Percentiles rank a stretch among this genome's conserved stretches.
Evolutionary conservation across 2,329 filamentous ascomycete genomes (phyloP).

Genomic region (Teratosphaeria destructans): DNA sequence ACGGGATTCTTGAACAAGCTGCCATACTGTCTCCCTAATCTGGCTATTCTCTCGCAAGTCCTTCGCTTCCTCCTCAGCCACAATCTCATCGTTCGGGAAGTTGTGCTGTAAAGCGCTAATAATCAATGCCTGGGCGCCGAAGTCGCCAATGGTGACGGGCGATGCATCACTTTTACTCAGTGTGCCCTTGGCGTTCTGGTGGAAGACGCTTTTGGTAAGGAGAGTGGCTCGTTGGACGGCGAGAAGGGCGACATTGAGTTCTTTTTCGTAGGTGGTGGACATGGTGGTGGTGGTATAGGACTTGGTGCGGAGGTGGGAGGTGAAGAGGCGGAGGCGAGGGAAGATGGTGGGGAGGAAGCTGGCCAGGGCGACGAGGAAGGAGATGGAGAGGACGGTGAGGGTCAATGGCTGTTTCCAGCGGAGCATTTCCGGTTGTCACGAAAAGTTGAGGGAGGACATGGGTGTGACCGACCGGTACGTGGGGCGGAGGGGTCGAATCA

Average conservation of each 20-base stretch:
- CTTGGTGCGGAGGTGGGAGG: constrained; percentile 2
- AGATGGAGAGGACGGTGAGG: constrained; percentile 5
- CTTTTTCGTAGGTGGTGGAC: constrained; percentile 54
- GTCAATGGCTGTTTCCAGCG: constrained; percentile 3
- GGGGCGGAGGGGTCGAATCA: background rate
- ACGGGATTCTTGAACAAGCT: constrained; percentile 62
- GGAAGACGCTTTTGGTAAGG: constrained; percentile 66
- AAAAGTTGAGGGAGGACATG: background rate
- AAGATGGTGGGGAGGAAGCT: constrained; percentile 31
- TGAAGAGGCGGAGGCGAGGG: constrained; percentile 18
- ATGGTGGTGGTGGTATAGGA: constrained; percentile 23
- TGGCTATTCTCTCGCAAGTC: constrained; percentile 61
- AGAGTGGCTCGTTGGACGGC: constrained; percentile 76
- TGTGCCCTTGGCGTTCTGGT: constrained; percentile 89
- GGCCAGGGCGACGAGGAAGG: constrained; percentile 32
- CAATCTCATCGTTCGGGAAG: constrained; percentile 84
- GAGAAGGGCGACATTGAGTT: constrained; percentile 74
- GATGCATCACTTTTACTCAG: constrained; percentile 91
- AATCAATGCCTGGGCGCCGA: constrained; percentile 93
- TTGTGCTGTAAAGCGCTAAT: constrained; percentile 79
- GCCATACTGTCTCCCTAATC: constrained; percentile 71
- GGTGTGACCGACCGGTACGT: background rate
- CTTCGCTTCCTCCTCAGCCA: constrained; percentile 88
- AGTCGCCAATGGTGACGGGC: constrained; percentile 95
- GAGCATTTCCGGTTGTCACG: background rate